A percentile compares a stretch with the other conserved stretches of the same genome.
Evolutionary conservation across 108 stramenopile species (phyloP).

Genomic region (Discostella stelligeroides): DNA sequence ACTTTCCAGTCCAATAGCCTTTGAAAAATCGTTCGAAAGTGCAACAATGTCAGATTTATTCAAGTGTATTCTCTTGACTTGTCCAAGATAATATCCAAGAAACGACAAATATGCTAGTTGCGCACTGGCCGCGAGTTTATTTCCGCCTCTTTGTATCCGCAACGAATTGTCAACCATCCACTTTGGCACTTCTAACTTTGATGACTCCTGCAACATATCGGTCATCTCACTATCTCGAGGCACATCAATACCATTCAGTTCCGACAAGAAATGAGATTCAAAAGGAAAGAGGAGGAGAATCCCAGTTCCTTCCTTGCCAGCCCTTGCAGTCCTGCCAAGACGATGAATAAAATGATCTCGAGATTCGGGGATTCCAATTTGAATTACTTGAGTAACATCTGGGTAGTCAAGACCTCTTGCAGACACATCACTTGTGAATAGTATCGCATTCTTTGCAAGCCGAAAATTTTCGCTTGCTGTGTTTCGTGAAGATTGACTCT

Average conservation of each 20-base stretch:
- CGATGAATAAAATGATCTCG: conserved; percentile 85
- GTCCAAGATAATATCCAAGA: conserved; percentile 82
- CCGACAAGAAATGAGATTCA: conserved; percentile 46
- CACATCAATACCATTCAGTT: conserved; percentile 43
- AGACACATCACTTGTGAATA: conserved; percentile 82
- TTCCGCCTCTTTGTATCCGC: conserved; percentile 41
- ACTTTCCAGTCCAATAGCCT: conserved; percentile 39
- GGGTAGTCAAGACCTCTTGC: conserved; percentile 90
- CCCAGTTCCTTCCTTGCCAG: conserved; percentile 59
- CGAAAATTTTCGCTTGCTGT: conserved; percentile 66
- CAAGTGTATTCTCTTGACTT: conserved; percentile 38
- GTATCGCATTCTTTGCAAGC: conserved; percentile 39
- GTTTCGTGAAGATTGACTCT: conserved; percentile 69
- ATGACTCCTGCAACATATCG: conserved; percentile 3
- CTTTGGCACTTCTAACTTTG: conserved; percentile 10
- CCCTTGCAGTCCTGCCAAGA: conserved; percentile 84
- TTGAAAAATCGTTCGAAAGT: conserved; percentile 57
- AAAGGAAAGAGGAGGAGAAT: conserved; percentile 52
- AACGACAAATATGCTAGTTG: conserved; percentile 59
- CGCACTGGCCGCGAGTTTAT: conserved; percentile 40
- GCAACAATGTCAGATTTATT: conserved; percentile 51
- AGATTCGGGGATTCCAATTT: conserved; percentile 70
- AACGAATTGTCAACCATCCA: conserved; percentile 37
- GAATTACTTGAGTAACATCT: conserved; percentile 77
- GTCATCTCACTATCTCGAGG: conserved; percentile 17